Evolutionary conservation across 148 eudicot genomes (phyloP).

Genomic region (Cornus kousa): DNA sequence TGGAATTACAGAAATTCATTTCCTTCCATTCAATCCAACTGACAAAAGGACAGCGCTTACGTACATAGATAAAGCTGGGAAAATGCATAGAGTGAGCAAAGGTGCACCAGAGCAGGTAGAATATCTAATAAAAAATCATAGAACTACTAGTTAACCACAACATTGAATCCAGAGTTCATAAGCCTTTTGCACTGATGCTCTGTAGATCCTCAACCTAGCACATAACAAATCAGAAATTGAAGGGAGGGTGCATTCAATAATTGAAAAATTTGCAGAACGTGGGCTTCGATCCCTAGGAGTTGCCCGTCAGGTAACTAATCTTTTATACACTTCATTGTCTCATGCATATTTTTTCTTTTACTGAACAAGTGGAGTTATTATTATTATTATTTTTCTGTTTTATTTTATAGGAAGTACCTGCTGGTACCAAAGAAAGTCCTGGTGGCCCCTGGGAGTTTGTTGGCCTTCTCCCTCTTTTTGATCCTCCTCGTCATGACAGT

Average conservation of each 20-base stretch:
- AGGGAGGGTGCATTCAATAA: slow-evolving; percentile 44
- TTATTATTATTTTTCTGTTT: neutral
- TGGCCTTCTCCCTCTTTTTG: slow-evolving; percentile 67
- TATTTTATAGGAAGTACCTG: slow-evolving; percentile 53
- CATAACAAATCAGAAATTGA: slow-evolving; percentile 37
- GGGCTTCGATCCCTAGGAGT: slow-evolving; percentile 71
- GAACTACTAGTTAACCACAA: neutral
- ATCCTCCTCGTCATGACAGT: slow-evolving; percentile 82
- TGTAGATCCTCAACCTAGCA: slow-evolving; percentile 55
- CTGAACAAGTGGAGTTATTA: neutral
- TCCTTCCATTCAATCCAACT: slow-evolving; percentile 83
- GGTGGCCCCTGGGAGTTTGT: slow-evolving; percentile 84
- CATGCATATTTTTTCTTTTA: neutral
- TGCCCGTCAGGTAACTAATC: slow-evolving; percentile 52
- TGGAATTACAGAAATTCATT: slow-evolving; percentile 72
- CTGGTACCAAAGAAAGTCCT: slow-evolving; percentile 43
- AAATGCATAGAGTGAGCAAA: slow-evolving; percentile 78
- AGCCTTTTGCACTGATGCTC: neutral
- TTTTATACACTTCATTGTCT: neutral
- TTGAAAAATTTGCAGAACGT: slow-evolving; percentile 63
- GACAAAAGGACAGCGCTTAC: slow-evolving; percentile 80
- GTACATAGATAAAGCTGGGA: slow-evolving; percentile 52
- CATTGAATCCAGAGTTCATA: neutral
- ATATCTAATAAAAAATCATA: neutral
- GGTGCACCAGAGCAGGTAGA: slow-evolving; percentile 89